Evolutionary conservation across 164 flowering plant genomes (phyloP).

Genomic region (Berberis vulgaris): DNA sequence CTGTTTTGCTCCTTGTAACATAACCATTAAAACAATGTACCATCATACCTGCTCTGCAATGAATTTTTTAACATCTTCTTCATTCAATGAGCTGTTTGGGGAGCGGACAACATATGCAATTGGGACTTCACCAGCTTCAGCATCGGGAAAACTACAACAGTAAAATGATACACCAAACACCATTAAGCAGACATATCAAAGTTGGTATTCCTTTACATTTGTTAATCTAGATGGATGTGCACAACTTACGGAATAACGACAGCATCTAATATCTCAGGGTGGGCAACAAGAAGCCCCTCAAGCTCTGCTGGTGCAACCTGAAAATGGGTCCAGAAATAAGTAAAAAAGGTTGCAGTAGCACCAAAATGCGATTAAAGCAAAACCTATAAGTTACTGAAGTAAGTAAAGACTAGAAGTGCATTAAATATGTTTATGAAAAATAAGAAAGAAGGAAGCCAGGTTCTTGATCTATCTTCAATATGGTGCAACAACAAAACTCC

Average conservation of each 20-base stretch:
- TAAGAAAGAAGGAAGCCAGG: too few species aligned
- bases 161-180: not conserved
- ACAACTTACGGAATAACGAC: slow-evolving; percentile 88
- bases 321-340: slow-evolving; percentile 2
- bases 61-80: slow-evolving; percentile 55
- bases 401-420: too few species aligned
- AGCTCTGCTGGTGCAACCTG: slow-evolving; percentile 95
- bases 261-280: slow-evolving; percentile 87
- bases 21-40: not conserved
- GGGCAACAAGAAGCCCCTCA: slow-evolving; percentile 74
- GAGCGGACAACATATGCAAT: slow-evolving; percentile 68
- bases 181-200: not conserved
- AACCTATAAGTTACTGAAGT: too few species aligned
- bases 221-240: not conserved
- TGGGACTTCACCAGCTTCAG: slow-evolving; percentile 88
- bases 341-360: not conserved
- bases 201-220: not conserved
- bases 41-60: slow-evolving; percentile 67
- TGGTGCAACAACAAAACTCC: not conserved
- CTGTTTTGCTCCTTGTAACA: too few species aligned
- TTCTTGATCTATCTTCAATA: not conserved
- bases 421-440: too few species aligned
- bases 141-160: slow-evolving; percentile 54
- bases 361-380: not conserved
- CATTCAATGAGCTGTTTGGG: slow-evolving; percentile 54